Evolutionary conservation across 2,329 filamentous ascomycete species (phyloP), one percentile per base, ranked within the genome.

Genomic region (Aspergillus nomiae): DNA sequence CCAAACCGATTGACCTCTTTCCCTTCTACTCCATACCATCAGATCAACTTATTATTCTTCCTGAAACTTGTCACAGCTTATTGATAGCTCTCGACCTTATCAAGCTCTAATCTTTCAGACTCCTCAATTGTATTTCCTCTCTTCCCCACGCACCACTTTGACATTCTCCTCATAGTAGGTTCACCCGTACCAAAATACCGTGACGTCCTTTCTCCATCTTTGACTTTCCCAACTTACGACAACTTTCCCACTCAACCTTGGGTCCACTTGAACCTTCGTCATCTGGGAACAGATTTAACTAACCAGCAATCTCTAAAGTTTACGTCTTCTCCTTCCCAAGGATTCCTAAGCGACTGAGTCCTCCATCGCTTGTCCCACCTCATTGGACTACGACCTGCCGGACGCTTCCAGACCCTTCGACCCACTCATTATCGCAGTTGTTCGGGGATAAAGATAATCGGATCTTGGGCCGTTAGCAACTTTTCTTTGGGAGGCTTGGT

Each of bases 351-450:
- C 41, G 41, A 46, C 58, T 55, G 46, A 66, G 60, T 45, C 26
- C n/a, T 26, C 55, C 45, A 28, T 30, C 51, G 16, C 30, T 48
- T 57, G 38, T 34, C 43, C 54, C 45, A 48, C 26, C 43, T 56
- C 14, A 60, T 56, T 58, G 36, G 38, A 38, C 48, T 34, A n/a
- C 26, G 21, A 38, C 53, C 55, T 48, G 26, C 56, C 53, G 41
- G 63, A 59, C 61, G 51, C 55, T 74, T 74, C 73, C 73, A 74
- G 73, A 72, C 69, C 69, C 69, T 74, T 73, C 72, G 56, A 64
- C 60, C 51, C 11, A 55, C 51, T 34, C 46, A 26, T 64, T 61
- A 66, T 69, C 64, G 65, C 69, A 66, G 51, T 63, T 57, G 60
- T 56, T 58, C 59, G 68, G 64, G 63, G 69, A 67, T 21, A 59